Base-by-base conservation (phyloP, 495 filamentous ascomycete species). In the Extremus antarcticus region DNA sequence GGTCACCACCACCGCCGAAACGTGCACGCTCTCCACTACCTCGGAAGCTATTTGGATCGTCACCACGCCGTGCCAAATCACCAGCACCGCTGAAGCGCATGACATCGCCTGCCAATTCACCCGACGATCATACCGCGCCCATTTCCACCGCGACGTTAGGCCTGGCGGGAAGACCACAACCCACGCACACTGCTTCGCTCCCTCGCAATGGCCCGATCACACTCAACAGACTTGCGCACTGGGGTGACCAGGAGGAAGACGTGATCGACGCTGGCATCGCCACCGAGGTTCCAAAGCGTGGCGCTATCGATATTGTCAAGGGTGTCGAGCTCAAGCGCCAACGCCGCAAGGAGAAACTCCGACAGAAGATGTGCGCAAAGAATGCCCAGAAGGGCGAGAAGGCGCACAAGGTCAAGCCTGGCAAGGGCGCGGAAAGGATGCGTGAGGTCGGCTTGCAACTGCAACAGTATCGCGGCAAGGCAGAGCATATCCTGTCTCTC, bases 261-360 rank as follows among this genome's bases (percentile, higher is more conserved):
- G 61, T 61, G 25, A 45, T 41, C 40, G 62, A 64, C 16, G 60
- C 53, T 20, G 61, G 62, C 47, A 61, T 56, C 10, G 20, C 55
- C 25, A 50, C 50, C 1, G 65, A 66, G 22, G 35, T 58, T 0
- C 65, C 63, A 9, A 63, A 63, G 22, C 70, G 92, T 57, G 88
- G 89, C 45, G 90, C 92, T 25, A 90, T 97, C 60, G 94, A 96
- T 65, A 97, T 98, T 59, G 88, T 95, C 70, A 90, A 94, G 65
- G 92, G 92, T 4, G 81, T 98, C 8, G 92, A 97, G 74, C 83
- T 87, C 70, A 95, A 92, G 72, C 82, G 91, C 43, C 87, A 90
- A 70, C 82, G 89, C 51, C 86, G 92, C 53, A 87, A 84, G 70
- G 87, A 95, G 71, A 92, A 91, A 67, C 89, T 85, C 65, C 85